Evolutionary conservation across 1,139 yeast species (phyloP).

Genomic region (Diutina mesorugosa): DNA sequence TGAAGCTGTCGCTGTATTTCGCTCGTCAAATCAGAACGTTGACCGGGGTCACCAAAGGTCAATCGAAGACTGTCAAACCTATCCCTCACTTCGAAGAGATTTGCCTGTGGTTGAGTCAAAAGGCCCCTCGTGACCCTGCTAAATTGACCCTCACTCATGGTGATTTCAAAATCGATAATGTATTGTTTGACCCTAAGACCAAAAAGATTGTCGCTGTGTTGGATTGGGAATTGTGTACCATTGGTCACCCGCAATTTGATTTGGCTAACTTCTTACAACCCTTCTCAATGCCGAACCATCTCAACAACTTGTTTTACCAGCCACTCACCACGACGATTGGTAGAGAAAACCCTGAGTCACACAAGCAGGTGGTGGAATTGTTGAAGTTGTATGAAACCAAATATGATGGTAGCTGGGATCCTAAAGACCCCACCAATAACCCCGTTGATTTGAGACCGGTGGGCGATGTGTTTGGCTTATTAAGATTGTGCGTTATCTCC

Average conservation of each 20-base stretch:
- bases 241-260: slow-evolving; percentile 58
- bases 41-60: slow-evolving; percentile 33
- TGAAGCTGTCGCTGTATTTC: slow-evolving; percentile 28
- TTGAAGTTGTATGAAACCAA: slow-evolving; percentile 16
- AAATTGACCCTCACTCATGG: slow-evolving; percentile 46
- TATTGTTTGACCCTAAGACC: slow-evolving; percentile 39
- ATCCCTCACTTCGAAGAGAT: slow-evolving; percentile 38
- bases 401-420: slow-evolving; percentile 24
- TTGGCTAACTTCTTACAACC: slow-evolving; percentile 50
- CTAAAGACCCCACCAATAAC: slow-evolving; percentile 20
- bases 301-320: slow-evolving; percentile 16
- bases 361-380: slow-evolving; percentile 11
- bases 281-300: slow-evolving; percentile 30
- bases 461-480: slow-evolving; percentile 48
- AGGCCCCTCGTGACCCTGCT: slow-evolving; percentile 36
- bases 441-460: slow-evolving; percentile 36
- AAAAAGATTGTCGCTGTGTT: slow-evolving; percentile 42
- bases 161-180: slow-evolving; percentile 55
- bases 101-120: slow-evolving; percentile 26
- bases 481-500: slow-evolving; percentile 45
- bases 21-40: slow-evolving; percentile 43
- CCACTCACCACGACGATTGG: slow-evolving; percentile 25
- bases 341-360: slow-evolving; percentile 19
- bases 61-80: slow-evolving; percentile 34
- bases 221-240: slow-evolving; percentile 61